These are phyloP conservation scores for Ulmus americana DNA, from an alignment of 331 rosid species.

Conservation along the genomic window DNA sequence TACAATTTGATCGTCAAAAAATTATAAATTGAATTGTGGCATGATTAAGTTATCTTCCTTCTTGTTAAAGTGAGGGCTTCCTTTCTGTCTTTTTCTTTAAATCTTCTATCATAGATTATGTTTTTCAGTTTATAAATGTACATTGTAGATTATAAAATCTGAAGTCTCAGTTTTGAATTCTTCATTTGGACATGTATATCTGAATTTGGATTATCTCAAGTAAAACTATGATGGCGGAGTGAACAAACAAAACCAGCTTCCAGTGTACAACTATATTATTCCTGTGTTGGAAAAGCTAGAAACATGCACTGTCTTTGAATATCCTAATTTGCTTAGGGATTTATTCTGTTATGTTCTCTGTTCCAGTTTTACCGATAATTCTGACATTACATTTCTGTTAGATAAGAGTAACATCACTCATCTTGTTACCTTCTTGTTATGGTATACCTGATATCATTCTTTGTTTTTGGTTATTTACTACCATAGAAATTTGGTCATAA, in stretches of 20 bases:
- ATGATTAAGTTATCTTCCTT: constrained; percentile 2
- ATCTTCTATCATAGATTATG: not conserved
- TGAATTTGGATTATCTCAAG: not conserved
- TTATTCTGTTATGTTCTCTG: not conserved
- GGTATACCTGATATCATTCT: not conserved
- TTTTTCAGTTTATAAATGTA: not conserved
- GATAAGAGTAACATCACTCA: not conserved
- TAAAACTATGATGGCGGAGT: not conserved
- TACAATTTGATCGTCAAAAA: not conserved
- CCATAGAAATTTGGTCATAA: not conserved
- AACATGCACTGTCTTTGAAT: not conserved
- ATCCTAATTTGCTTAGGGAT: not conserved
- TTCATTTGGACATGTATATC: not conserved
- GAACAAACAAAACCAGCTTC: not conserved
- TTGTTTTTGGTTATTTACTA: not conserved
- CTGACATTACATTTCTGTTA: not conserved
- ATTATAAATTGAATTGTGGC: not conserved
- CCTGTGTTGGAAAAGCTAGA: not conserved
- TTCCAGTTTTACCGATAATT: constrained; percentile 6
- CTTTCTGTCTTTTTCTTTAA: not conserved
- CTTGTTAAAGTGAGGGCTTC: not conserved
- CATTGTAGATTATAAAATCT: not conserved
- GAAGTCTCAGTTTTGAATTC: constrained; percentile 1
- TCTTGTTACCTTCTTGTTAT: not conserved
- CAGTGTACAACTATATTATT: not conserved